A percentile compares a stretch with the other conserved stretches of the same genome.
Evolutionary conservation across 495 filamentous ascomycete genomes (phyloP).

Genomic region (Annulohypoxylon stygium): DNA sequence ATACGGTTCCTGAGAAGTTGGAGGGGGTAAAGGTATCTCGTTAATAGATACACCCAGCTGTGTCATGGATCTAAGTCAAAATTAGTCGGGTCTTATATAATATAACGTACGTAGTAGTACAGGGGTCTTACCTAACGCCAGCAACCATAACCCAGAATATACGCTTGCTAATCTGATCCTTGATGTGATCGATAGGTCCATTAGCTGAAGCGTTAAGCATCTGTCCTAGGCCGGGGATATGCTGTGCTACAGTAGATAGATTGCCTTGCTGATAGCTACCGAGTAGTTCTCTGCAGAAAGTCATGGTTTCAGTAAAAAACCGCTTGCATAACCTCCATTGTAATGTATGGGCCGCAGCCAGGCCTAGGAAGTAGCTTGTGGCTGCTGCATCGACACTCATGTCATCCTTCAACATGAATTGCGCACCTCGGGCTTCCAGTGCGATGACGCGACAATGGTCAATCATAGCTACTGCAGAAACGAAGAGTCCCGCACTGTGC

Average conservation of each 20-base stretch:
- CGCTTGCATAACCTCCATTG: conserved; percentile 74
- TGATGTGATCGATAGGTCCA: conserved; percentile 72
- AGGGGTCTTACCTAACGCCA: conserved; percentile 65
- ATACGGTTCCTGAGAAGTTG: conserved; percentile 78
- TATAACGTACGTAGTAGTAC: not conserved
- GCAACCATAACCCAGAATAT: conserved; percentile 84
- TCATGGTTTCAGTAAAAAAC: conserved; percentile 80
- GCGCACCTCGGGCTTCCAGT: conserved; percentile 75
- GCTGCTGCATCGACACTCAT: conserved; percentile 83
- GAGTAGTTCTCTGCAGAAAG: conserved; percentile 76
- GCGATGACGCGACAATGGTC: conserved; percentile 80
- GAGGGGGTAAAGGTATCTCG: conserved; percentile 75
- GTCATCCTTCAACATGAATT: conserved; percentile 73
- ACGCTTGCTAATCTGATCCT: conserved; percentile 80
- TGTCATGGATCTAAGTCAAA: conserved; percentile 65
- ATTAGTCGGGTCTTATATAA: conserved; percentile 23
- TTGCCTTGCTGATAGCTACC: conserved; percentile 51
- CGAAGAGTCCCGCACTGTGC: conserved; percentile 67
- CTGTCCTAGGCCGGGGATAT: conserved; percentile 20
- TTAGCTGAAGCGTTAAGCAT: conserved; percentile 45
- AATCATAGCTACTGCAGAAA: conserved; percentile 78
- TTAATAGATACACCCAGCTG: conserved; percentile 76
- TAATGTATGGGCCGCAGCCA: conserved; percentile 77
- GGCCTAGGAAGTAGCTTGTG: conserved; percentile 84
- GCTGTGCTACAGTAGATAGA: conserved; percentile 1